phyloP scores from a whole-genome alignment of 768 basidiomycete species.

The Boletus subcaerulescens region DNA sequence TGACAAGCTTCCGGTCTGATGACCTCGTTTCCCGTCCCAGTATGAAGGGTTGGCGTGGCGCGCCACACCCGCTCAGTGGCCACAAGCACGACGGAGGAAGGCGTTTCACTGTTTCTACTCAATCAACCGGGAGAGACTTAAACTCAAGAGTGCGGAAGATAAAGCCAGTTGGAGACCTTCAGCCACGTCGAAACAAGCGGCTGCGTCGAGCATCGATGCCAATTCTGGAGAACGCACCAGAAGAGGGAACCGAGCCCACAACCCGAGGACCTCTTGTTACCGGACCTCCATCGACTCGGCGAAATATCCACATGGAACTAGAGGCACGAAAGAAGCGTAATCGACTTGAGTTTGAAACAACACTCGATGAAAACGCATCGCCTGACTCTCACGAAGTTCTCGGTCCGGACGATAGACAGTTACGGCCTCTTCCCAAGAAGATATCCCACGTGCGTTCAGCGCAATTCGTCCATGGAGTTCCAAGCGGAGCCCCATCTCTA shows the following conservation, averaged over 20 bases:
- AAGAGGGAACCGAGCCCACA: neutral
- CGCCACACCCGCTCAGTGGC: neutral
- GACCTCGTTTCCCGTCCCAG: neutral
- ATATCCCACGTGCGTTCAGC: neutral
- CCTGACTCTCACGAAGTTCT: slow-evolving; percentile 5
- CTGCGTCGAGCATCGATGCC: slow-evolving; percentile 8
- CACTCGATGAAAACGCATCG: neutral
- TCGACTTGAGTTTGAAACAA: slow-evolving; percentile 17
- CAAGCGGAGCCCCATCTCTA: slow-evolving; percentile 4
- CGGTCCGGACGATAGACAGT: slow-evolving; percentile 17
- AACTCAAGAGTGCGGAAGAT: neutral
- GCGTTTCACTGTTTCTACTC: neutral
- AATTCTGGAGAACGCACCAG: neutral
- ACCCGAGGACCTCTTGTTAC: neutral
- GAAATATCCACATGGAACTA: neutral
- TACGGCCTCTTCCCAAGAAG: slow-evolving; percentile 25
- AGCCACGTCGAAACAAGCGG: slow-evolving; percentile 9
- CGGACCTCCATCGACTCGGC: neutral
- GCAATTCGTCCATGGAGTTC: neutral
- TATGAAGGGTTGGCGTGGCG: neutral
- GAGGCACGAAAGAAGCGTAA: slow-evolving; percentile 16
- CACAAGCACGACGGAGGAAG: neutral
- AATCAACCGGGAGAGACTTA: neutral
- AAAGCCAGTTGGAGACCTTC: neutral
- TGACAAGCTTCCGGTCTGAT: neutral